Conservation (phyloP, 345 rosid species). For the Arabidopsis suecica region DNA sequence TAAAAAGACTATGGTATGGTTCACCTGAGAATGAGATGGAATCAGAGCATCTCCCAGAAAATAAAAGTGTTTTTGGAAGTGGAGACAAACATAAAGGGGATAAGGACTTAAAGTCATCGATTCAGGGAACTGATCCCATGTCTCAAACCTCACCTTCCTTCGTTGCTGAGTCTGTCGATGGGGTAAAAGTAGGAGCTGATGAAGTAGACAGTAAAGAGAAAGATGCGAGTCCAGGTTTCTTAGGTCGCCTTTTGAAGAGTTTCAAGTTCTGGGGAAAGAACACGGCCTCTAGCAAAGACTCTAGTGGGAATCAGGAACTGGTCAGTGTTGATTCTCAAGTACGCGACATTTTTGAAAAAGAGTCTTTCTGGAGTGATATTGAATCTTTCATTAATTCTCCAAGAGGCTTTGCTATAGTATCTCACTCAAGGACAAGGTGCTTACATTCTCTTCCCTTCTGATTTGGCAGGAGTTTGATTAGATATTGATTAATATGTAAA, state of each 20-base stretch:
- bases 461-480: conserved; percentile 2
- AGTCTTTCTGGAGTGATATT: conserved; percentile 65
- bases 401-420: conserved; percentile 56
- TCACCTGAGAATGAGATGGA: conserved; percentile 41
- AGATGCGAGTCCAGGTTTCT: conserved; percentile 45
- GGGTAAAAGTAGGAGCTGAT: conserved; percentile 39
- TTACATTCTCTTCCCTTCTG: not conserved
- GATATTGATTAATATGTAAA: conserved; percentile 18
- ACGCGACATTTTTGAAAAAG: conserved; percentile 48
- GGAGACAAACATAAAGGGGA: conserved; percentile 35
- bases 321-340: conserved; percentile 34
- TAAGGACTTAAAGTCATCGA: conserved; percentile 34
- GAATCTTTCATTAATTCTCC: conserved; percentile 63
- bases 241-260: conserved; percentile 49
- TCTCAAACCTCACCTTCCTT: conserved; percentile 35
- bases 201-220: conserved; percentile 38
- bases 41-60: conserved; percentile 32
- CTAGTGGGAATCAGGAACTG: conserved; percentile 41
- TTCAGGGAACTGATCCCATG: conserved; percentile 26
- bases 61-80: conserved; percentile 34
- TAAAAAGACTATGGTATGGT: conserved; percentile 60
- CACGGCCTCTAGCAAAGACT: conserved; percentile 41
- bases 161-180: conserved; percentile 39
- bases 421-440: conserved; percentile 76
- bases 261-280: conserved; percentile 52